phyloP scores from a whole-genome alignment of 1,284 basidiomycete genomes.

The Puccinia triticina region DNA sequence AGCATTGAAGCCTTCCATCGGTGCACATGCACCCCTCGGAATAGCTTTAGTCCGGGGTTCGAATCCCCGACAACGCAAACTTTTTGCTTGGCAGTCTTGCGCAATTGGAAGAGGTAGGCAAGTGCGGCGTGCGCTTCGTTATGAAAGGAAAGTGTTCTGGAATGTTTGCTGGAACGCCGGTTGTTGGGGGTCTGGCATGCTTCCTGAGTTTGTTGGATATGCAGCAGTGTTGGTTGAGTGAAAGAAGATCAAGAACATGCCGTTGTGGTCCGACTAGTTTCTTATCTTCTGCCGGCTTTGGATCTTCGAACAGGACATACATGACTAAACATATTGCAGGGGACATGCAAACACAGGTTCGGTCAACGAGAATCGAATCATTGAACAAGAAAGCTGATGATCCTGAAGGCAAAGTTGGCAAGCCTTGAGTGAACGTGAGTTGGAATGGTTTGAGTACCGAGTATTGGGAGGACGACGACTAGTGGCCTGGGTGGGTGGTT shows the following conservation, averaged over 20 bases:
- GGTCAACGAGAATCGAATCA: too few relatives aligned
- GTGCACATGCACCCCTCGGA: not conserved
- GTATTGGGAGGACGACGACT: not conserved
- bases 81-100: constrained; percentile 59
- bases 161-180: constrained; percentile 33
- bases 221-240: too few relatives aligned
- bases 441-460: constrained; percentile 19
- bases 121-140: constrained; percentile 60
- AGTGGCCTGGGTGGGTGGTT: not conserved
- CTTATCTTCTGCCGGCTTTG: constrained; percentile 52
- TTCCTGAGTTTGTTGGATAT: too few relatives aligned
- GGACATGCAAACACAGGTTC: constrained; percentile 54
- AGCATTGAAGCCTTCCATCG: constrained; percentile 51
- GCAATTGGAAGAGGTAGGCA: too few relatives aligned
- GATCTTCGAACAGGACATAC: constrained; percentile 66
- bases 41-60: constrained; percentile 49
- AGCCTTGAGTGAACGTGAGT: constrained; percentile 65
- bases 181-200: constrained; percentile 23
- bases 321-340: constrained; percentile 63
- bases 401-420: constrained; percentile 62
- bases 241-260: too few relatives aligned
- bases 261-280: too few relatives aligned
- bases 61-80: constrained; percentile 46
- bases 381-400: not conserved
- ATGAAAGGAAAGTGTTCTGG: constrained; percentile 58